Conservation (phyloP, 768 basidiomycete species). For the Albatrellus ellisii region DNA sequence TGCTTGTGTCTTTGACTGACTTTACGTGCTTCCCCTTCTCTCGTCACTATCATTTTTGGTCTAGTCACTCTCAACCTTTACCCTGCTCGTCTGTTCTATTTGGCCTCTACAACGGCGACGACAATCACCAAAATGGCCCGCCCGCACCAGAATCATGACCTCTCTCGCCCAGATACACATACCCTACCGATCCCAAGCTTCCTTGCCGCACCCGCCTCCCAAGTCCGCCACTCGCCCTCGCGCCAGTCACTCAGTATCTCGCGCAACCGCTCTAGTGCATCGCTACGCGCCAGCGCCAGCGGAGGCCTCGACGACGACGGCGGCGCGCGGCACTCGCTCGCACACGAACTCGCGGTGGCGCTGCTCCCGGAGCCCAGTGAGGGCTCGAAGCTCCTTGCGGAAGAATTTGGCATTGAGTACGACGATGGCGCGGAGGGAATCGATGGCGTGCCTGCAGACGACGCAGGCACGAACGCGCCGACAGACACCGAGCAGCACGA, state of each 20-base stretch:
- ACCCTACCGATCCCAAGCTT: slow-evolving; percentile 17
- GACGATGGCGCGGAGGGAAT: slow-evolving; percentile 81
- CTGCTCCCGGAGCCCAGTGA: slow-evolving; percentile 78
- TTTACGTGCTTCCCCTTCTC: too few species aligned
- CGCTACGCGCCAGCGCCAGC: slow-evolving; percentile 30
- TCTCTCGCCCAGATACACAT: too few species aligned
- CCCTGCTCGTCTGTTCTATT: too few species aligned
- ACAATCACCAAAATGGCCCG: too few species aligned
- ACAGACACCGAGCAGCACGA: slow-evolving; percentile 22
- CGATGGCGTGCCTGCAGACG: slow-evolving; percentile 25
- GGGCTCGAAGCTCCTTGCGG: slow-evolving; percentile 66
- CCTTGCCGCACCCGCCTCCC: slow-evolving; percentile 16
- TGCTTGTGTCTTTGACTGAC: too few species aligned
- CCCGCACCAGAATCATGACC: too few species aligned
- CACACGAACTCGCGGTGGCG: slow-evolving; percentile 78
- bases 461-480: slow-evolving; percentile 16
- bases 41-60: too few species aligned
- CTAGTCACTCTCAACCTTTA: too few species aligned
- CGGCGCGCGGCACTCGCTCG: slow-evolving; percentile 53
- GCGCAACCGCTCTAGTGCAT: slow-evolving; percentile 35
- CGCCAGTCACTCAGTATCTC: slow-evolving; percentile 18
- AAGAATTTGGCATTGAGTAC: slow-evolving; percentile 84
- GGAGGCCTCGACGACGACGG: slow-evolving; percentile 28
- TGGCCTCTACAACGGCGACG: too few species aligned
- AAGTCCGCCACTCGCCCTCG: slow-evolving; percentile 19